Evolutionary conservation across 2,329 filamentous ascomycete genomes (phyloP), one percentile per base, ranked within the genome.

Genomic region (Hypomyces rosellus): DNA sequence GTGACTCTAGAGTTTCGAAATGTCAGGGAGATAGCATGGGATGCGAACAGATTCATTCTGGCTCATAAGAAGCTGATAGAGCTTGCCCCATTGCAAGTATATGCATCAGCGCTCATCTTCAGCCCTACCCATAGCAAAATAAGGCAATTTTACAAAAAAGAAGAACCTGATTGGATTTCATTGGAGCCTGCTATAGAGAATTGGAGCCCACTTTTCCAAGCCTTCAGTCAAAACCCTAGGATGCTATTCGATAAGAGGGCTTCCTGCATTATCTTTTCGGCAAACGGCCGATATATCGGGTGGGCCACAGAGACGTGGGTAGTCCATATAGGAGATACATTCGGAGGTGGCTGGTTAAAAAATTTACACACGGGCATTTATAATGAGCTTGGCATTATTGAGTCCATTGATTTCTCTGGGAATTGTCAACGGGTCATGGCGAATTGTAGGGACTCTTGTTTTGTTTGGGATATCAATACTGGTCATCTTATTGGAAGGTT

Each of bases 81-180:
- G 25, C 40, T 41, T 42, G 18, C 42, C 33, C 43, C 34, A 49
- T 34, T 47, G 15, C 47, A 48, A 48, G 20, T 41, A 33, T 48
- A 49, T 41, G 25, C 30, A 16, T 50, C 48, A 41, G 43, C 42
- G 20, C 48, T 50, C 20, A 18, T 50, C 11, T 46, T 50, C 25
- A 50, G 48, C 38, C 48, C 48, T 40, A 20, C 5, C 11, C 9
- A 25, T 20, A 50, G 48, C 41, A 22, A 18, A 16, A 30, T 50
- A 14, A 50, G 42, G 38, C 14, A 39, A 34, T 25, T 50, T 15
- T 50, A 45, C 22, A 20, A 40, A 40, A 9, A 50, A 9, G 18
- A 50, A 34, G 43, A 50, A 30, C 48, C 14, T 20, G 20, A 40
- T 34, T 50, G 42, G 48, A 44, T 50, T 5, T 15, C 34, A 34